A percentile compares a stretch with the other conserved stretches of the same genome.
These are phyloP conservation scores for Blumeria graminis DNA, from an alignment of 2,329 filamentous ascomycete species.

Conservation along the genomic window DNA sequence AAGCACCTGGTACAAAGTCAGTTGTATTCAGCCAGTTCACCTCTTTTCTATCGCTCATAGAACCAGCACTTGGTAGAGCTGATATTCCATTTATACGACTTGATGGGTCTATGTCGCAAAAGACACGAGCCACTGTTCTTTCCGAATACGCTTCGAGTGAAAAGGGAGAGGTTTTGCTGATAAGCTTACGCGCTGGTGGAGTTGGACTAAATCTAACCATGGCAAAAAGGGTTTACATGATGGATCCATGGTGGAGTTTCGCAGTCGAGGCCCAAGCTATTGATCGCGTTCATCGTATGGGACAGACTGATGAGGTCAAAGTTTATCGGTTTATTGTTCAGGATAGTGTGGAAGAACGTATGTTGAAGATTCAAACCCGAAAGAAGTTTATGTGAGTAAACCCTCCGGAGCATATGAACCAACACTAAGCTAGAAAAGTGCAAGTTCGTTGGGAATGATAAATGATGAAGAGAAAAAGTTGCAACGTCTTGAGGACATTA, in stretches of 20 bases:
- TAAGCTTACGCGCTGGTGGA: conserved; percentile 72
- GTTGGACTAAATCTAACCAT: conserved; percentile 83
- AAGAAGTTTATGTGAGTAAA: conserved; percentile 78
- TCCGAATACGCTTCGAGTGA: conserved; percentile 38
- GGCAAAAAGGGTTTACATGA: conserved; percentile 84
- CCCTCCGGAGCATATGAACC: background rate
- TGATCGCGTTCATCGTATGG: conserved; percentile 92
- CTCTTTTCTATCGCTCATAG: conserved; percentile 78
- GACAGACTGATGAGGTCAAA: conserved; percentile 63
- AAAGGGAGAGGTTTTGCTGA: conserved; percentile 50
- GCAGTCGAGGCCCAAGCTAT: conserved; percentile 93
- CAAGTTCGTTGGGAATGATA: conserved; percentile 88
- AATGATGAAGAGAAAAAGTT: conserved; percentile 78
- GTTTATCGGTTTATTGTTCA: conserved; percentile 77
- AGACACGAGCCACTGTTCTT: conserved; percentile 56
- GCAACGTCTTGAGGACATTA: conserved; percentile 81
- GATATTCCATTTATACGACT: conserved; percentile 67
- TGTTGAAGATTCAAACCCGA: conserved; percentile 77
- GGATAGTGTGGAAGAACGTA: conserved; percentile 81
- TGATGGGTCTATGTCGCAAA: conserved; percentile 76
- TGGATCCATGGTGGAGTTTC: conserved; percentile 99
- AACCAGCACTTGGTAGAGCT: conserved; percentile 47
- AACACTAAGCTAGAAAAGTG: conserved; percentile 27
- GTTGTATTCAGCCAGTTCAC: conserved; percentile 97
- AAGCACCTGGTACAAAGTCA: conserved; percentile 51